phyloP scores from a whole-genome alignment of 2,329 filamentous ascomycete genomes.

The Fusarium verrucosum region DNA sequence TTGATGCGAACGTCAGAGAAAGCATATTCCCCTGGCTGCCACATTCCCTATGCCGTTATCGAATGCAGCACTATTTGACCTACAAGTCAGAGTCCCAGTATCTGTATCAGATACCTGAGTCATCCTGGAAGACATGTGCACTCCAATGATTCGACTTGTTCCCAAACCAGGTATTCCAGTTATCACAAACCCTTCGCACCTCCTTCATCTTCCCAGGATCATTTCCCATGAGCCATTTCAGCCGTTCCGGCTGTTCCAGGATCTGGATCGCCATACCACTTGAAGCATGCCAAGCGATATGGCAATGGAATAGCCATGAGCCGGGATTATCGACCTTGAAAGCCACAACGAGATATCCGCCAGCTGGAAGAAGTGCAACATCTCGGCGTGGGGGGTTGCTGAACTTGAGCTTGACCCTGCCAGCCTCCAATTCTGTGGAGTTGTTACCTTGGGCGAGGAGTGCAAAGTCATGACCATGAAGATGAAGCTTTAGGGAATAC shows the following conservation, averaged over 20 bases:
- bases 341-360: slow-evolving; percentile 17
- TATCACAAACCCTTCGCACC: slow-evolving; percentile 13
- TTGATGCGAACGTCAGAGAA: too few relatives aligned
- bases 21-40: too few relatives aligned
- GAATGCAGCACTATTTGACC: too few relatives aligned
- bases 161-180: slow-evolving; percentile 24
- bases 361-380: slow-evolving; percentile 11
- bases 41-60: too few relatives aligned
- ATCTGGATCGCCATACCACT: slow-evolving; percentile 23
- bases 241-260: slow-evolving; percentile 7
- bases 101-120: slow-evolving; percentile 2
- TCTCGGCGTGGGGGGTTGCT: slow-evolving; percentile 24
- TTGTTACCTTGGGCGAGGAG: slow-evolving; percentile 16
- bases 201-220: slow-evolving; percentile 13
- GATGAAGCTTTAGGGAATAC: not conserved
- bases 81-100: too few relatives aligned
- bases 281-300: slow-evolving; percentile 22
- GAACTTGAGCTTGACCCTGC: slow-evolving; percentile 6
- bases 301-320: slow-evolving; percentile 23
- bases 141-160: slow-evolving; percentile 9
- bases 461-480: slow-evolving; percentile 25
- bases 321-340: slow-evolving; percentile 18
- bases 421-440: not conserved
- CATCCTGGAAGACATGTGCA: slow-evolving; percentile 8
- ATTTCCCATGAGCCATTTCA: slow-evolving; percentile 11